Conservation (phyloP, 1,284 basidiomycete genomes). For the Fomitiporia mediterranea region DNA sequence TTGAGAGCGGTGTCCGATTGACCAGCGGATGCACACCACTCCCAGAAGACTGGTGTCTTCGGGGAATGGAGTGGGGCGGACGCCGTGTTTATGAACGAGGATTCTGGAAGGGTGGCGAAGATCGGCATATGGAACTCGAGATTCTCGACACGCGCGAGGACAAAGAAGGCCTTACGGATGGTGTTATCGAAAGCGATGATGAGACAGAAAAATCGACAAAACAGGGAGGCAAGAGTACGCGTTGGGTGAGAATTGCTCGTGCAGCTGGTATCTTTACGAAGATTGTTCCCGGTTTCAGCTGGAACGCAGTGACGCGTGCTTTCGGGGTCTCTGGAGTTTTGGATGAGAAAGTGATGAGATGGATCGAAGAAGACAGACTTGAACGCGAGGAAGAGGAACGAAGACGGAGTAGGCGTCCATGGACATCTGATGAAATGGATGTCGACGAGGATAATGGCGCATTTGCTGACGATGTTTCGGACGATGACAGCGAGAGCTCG, state of each 20-base stretch:
- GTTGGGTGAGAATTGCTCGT: slow-evolving; percentile 77
- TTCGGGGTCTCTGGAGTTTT: slow-evolving; percentile 70
- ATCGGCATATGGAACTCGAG: slow-evolving; percentile 70
- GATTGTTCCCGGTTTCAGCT: slow-evolving; percentile 73
- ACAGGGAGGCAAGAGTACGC: slow-evolving; percentile 34
- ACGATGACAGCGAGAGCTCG: slow-evolving; percentile 35
- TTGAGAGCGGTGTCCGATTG: slow-evolving; percentile 44
- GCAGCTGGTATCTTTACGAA: slow-evolving; percentile 66
- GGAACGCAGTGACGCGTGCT: slow-evolving; percentile 53
- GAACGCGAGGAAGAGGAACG: slow-evolving; percentile 66
- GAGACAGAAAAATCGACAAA: slow-evolving; percentile 42
- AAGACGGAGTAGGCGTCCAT: slow-evolving; percentile 52
- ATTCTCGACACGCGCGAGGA: slow-evolving; percentile 64
- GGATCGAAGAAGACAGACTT: slow-evolving; percentile 63
- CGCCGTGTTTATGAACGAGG: slow-evolving; percentile 86
- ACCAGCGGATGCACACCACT: slow-evolving; percentile 66
- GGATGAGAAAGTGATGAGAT: slow-evolving; percentile 62
- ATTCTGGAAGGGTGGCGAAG: slow-evolving; percentile 78
- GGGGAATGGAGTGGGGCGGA: slow-evolving; percentile 94
- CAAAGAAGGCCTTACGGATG: slow-evolving; percentile 55
- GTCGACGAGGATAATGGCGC: slow-evolving; percentile 47
- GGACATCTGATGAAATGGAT: slow-evolving; percentile 50
- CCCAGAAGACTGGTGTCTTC: slow-evolving; percentile 92
- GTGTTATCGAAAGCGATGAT: slow-evolving; percentile 74
- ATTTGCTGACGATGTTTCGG: slow-evolving; percentile 40